Evolutionary conservation across 139 green algal genomes (phyloP).

Genomic region (Chlamydomonas urium): DNA sequence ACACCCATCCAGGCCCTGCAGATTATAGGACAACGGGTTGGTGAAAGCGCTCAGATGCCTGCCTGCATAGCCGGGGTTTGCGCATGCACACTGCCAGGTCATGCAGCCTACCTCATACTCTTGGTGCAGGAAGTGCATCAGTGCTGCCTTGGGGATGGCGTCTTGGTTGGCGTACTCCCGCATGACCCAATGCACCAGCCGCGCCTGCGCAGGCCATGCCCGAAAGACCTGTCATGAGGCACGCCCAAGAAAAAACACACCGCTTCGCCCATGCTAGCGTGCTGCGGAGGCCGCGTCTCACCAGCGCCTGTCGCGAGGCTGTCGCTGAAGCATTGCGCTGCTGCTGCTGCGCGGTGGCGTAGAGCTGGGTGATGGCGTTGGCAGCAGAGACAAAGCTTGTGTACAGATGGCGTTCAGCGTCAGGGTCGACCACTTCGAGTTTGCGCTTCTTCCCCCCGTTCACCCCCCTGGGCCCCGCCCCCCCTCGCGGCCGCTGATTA

Average conservation of each 20-base stretch:
- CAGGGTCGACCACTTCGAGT: constrained; percentile 36
- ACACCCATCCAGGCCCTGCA: too few relatives aligned
- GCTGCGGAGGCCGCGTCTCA: constrained; percentile 28
- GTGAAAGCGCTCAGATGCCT: too few relatives aligned
- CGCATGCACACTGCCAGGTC: neutral
- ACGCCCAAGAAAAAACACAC: too few relatives aligned
- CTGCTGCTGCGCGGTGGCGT: constrained; percentile 54
- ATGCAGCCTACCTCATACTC: constrained; percentile 59
- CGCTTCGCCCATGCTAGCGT: too few relatives aligned
- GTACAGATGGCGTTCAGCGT: constrained; percentile 52
- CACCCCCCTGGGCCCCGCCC: too few relatives aligned
- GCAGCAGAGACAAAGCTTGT: constrained; percentile 57
- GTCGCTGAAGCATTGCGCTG: constrained; percentile 39
- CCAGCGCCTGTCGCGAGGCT: constrained; percentile 53
- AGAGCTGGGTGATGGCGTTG: constrained; percentile 61
- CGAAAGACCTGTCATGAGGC: too few relatives aligned
- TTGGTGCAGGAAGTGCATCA: constrained; percentile 62
- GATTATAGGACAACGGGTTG: too few relatives aligned
- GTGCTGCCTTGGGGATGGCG: constrained; percentile 42
- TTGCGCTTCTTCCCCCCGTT: constrained; percentile 55
- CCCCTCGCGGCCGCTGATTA: too few relatives aligned
- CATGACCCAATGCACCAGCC: constrained; percentile 50
- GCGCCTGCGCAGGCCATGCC: too few relatives aligned
- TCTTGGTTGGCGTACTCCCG: constrained; percentile 43
- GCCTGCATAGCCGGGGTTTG: too few relatives aligned